These are phyloP conservation scores for Chlamydomonas schloesseri DNA, from an alignment of 139 green algal genomes.

Conservation along the genomic window DNA sequence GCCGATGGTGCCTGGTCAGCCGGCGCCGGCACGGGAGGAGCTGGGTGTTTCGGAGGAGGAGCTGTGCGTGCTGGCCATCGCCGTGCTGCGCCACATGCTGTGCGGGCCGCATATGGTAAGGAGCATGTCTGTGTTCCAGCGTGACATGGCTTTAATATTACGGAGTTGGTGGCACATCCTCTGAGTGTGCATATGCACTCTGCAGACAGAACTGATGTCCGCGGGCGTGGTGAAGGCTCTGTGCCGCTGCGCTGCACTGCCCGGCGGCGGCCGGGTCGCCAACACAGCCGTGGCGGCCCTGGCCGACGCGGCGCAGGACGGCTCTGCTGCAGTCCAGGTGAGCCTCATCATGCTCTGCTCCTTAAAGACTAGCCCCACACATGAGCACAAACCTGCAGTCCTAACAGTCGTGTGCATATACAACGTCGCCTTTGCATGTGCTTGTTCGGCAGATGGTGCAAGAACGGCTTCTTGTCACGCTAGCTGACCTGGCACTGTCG, in stretches of 20 bases:
- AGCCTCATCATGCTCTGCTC: too few species aligned
- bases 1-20: too few species aligned
- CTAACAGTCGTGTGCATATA: too few species aligned
- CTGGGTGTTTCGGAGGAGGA: background rate
- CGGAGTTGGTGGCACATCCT: too few species aligned
- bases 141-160: too few species aligned
- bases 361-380: too few species aligned
- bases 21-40: too few species aligned
- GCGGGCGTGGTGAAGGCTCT: slow-evolving; percentile 37
- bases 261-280: background rate
- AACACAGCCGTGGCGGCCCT: background rate
- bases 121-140: too few species aligned
- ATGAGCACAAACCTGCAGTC: too few species aligned
- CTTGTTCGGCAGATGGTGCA: background rate
- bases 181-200: too few species aligned
- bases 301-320: background rate
- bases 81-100: slow-evolving; percentile 3
- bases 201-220: slow-evolving; percentile 42
- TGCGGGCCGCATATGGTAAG: background rate
- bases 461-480: background rate
- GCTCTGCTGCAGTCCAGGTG: background rate
- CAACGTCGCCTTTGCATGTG: too few species aligned
- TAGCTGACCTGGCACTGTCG: background rate
- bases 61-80: background rate
- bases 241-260: background rate